Percentiles rank a stretch among this genome's conserved stretches.
phyloP scores from a whole-genome alignment of 179 eudicot genomes.

The Drosera spatulata region DNA sequence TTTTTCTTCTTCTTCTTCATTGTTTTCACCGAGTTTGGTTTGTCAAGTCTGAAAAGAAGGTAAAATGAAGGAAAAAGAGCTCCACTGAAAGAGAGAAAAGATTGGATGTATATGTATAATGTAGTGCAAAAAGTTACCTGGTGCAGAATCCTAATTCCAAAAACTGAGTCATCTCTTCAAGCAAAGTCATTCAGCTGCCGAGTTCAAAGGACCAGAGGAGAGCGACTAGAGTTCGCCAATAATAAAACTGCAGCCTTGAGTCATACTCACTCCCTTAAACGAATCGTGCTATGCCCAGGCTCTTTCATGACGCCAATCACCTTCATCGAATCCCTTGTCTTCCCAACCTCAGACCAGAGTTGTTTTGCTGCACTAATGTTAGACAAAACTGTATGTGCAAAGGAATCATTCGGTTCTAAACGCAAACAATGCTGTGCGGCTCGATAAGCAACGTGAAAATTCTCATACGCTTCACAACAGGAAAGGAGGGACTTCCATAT shows the following conservation, averaged over 20 bases:
- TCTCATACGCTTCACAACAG: slow-evolving; percentile 34
- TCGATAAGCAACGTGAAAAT: slow-evolving; percentile 33
- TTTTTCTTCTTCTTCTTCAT: no score
- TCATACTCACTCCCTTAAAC: slow-evolving; percentile 11
- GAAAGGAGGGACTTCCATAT: slow-evolving; percentile 46
- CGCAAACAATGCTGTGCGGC: slow-evolving; percentile 33
- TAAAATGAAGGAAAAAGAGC: no score
- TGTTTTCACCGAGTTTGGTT: no score
- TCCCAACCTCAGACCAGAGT: slow-evolving; percentile 45
- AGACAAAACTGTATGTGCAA: slow-evolving; percentile 31
- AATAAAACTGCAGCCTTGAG: background rate
- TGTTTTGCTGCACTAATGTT: slow-evolving; percentile 41
- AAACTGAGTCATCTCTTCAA: no score
- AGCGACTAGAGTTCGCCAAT: no score
- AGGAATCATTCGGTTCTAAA: slow-evolving; percentile 29
- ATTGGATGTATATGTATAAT: no score
- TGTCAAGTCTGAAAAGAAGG: no score
- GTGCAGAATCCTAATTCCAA: no score
- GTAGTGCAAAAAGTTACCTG: no score
- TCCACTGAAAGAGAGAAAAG: no score
- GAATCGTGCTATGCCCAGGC: slow-evolving; percentile 48
- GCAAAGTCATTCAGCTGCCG: no score
- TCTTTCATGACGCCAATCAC: slow-evolving; percentile 19
- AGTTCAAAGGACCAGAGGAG: no score
- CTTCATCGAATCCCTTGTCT: slow-evolving; percentile 29